Conservation (phyloP, 352 stramenopile species). For the Globisporangium parvum region DNA sequence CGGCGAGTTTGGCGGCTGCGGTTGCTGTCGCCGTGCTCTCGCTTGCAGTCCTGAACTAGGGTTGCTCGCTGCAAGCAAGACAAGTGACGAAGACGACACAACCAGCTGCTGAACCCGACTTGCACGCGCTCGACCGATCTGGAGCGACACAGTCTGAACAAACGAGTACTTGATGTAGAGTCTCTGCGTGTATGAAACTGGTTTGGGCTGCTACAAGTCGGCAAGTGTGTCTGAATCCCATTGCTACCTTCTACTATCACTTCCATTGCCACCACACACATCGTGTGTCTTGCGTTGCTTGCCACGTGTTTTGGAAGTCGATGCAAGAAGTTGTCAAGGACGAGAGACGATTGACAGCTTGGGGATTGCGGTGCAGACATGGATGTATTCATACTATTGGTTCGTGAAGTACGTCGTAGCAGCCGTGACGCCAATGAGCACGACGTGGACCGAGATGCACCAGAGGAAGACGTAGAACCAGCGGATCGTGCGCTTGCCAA, state of each 20-base stretch:
- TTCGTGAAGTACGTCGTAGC: constrained; percentile 28
- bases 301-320: background rate
- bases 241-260: too few relatives aligned
- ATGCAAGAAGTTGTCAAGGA: background rate
- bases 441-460: constrained; percentile 59
- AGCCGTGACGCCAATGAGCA: constrained; percentile 38
- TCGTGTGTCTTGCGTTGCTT: too few relatives aligned
- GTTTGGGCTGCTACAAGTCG: too few relatives aligned
- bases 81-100: background rate
- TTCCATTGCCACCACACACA: too few relatives aligned
- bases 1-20: background rate
- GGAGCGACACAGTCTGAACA: too few relatives aligned
- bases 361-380: too few relatives aligned
- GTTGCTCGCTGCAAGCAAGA: background rate
- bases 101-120: background rate
- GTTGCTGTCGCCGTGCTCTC: constrained; percentile 5
- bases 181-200: too few relatives aligned
- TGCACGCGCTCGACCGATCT: too few relatives aligned
- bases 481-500: constrained; percentile 72
- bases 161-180: too few relatives aligned
- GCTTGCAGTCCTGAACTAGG: constrained; percentile 7
- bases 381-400: constrained; percentile 1
- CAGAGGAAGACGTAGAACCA: constrained; percentile 81
- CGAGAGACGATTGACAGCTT: background rate
- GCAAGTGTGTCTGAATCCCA: too few relatives aligned